These are phyloP conservation scores for Mycena rebaudengoi DNA, from an alignment of 768 basidiomycete genomes.

Conservation along the genomic window DNA sequence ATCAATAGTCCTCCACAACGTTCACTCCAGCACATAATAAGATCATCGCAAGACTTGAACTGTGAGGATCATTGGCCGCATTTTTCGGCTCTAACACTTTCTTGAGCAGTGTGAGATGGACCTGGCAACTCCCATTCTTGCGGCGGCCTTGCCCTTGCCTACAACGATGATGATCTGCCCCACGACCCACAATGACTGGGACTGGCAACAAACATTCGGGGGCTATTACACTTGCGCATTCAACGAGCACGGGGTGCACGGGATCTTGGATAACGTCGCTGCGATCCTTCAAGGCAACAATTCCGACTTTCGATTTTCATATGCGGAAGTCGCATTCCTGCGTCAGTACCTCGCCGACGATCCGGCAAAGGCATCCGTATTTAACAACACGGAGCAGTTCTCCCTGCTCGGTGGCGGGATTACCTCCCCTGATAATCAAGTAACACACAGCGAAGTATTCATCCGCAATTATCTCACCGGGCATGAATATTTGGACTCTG, in stretches of 20 bases:
- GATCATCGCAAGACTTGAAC: background rate
- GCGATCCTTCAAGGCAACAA: background rate
- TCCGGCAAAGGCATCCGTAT: background rate
- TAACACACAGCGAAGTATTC: constrained; percentile 9
- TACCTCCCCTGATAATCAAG: constrained; percentile 6
- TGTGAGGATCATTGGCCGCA: background rate
- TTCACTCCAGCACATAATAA: background rate
- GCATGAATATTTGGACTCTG: background rate
- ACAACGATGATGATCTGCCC: constrained; percentile 2
- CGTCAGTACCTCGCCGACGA: background rate
- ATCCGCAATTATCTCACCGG: constrained; percentile 11
- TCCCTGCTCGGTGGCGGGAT: constrained; percentile 6
- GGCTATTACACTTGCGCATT: background rate
- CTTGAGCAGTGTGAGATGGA: background rate
- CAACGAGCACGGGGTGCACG: background rate
- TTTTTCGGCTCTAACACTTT: background rate
- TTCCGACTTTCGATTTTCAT: background rate
- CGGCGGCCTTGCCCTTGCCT: background rate
- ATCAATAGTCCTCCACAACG: background rate
- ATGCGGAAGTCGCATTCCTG: background rate
- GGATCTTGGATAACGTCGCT: background rate
- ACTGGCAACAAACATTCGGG: background rate
- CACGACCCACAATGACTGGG: constrained; percentile 2
- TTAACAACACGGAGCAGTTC: background rate
- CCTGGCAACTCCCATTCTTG: background rate